Base-by-base conservation (phyloP, 768 basidiomycete species). In the Serendipita sp. region DNA sequence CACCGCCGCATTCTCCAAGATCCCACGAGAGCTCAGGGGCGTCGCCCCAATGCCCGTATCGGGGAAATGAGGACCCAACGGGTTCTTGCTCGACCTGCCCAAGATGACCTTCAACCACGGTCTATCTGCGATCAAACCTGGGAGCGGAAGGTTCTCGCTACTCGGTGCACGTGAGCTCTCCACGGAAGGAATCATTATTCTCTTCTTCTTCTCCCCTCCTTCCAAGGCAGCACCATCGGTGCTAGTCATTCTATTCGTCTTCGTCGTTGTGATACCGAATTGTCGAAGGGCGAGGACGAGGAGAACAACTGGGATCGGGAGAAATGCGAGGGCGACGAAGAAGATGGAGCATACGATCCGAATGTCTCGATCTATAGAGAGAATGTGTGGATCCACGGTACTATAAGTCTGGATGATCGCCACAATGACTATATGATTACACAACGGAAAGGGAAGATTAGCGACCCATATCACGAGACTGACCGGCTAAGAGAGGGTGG, bases 371-470 rank as follows among this genome's bases (percentile, higher is more conserved):
- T 58, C 53, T 3, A 58, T 58, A 7, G 53, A 58, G 24, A 58
- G 53, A 22, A 58, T n/a, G 53, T 58, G 24, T 11, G 53, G 53
- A 31, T 58, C 53, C 17, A 24, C 28, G 53, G 31, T 24, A 33
- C 3, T 9, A 58, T 28, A 58, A 11, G 53, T 33, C n/a, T 58
- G 53, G 53, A 58, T 58, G 53, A 58, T 58, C 16, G 53, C 53
- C 11, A 58, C 17, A 7, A 26, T 28, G 53, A 58, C 53, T 58
- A 48, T 20, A 28, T 22, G n/a, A 28, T 22, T 17, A 28, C 31
- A 33, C n/a, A 28, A n/a, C 22, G 28, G 53, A 11, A 11, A 28
- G 53, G 11, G 24, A 58, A 11, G 5, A 17, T 38, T 38, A 38
- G 7, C 34, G 14, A 38, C 4, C 4, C 14, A 38, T 5, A 38